phyloP scores from a whole-genome alignment of 108 stramenopile species.

The Cyclotella choctawhatcheeana region DNA sequence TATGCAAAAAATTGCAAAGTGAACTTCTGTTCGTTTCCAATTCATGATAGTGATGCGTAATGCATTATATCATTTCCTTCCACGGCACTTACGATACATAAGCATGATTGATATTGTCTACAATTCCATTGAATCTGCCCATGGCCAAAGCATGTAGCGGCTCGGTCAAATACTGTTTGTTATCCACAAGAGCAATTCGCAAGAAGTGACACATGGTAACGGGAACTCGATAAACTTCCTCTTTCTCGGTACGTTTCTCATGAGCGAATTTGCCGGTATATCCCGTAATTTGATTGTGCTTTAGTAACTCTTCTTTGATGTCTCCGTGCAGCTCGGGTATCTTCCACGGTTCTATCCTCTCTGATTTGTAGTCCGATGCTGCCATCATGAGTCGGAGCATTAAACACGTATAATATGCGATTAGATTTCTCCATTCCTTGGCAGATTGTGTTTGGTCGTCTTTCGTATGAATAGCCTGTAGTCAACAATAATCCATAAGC shows the following conservation, averaged over 20 bases:
- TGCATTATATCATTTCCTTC: too few relatives aligned
- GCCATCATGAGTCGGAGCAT: constrained; percentile 17
- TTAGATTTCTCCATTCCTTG: constrained; percentile 22
- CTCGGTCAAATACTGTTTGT: constrained; percentile 1
- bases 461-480: constrained; percentile 20
- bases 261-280: constrained; percentile 14
- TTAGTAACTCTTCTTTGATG: constrained; percentile 12
- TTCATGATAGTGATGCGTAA: too few relatives aligned
- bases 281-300: constrained; percentile 18
- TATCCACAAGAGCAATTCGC: constrained; percentile 3
- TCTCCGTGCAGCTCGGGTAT: constrained; percentile 21
- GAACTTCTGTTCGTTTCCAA: too few relatives aligned
- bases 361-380: constrained; percentile 9
- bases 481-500: too few relatives aligned
- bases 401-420: constrained; percentile 24
- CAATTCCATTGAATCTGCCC: constrained; percentile 3
- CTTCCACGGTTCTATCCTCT: constrained; percentile 5
- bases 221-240: constrained; percentile 23
- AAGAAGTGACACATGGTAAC: constrained; percentile 20
- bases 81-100: too few relatives aligned
- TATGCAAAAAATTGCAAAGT: too few relatives aligned
- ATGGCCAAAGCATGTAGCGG: background rate
- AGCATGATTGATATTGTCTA: constrained; percentile 7
- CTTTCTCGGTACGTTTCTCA: constrained; percentile 17
- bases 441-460: constrained; percentile 22